Conservation (phyloP, 306 rosid genomes). For the Malus sylvestris region DNA sequence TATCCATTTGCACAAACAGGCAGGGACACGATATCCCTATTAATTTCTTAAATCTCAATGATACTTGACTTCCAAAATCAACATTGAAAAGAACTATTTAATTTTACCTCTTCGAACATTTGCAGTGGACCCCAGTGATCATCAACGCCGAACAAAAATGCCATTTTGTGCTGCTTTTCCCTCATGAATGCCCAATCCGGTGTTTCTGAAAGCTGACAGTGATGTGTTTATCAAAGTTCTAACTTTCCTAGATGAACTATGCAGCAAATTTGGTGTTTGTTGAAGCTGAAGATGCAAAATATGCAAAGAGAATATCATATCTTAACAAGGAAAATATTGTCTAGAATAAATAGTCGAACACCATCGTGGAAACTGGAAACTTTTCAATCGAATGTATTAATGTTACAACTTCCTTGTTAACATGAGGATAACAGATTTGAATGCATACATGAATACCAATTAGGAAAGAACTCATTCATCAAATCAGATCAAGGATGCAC, state of each 20-base stretch:
- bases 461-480: not conserved
- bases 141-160: slow-evolving; percentile 66
- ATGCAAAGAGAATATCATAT: not conserved
- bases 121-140: slow-evolving; percentile 97
- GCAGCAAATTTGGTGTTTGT: not conserved
- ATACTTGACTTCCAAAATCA: not conserved
- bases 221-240: slow-evolving; percentile 12
- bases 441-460: not conserved
- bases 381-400: no score
- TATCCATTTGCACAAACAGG: not conserved
- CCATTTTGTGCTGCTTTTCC: slow-evolving; percentile 48
- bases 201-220: slow-evolving; percentile 62
- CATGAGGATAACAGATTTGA: no score
- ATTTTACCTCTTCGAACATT: slow-evolving; percentile 71
- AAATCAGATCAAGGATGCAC: not conserved
- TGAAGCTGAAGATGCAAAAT: not conserved
- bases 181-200: slow-evolving; percentile 81
- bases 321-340: not conserved
- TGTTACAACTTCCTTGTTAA: not conserved
- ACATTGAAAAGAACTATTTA: not conserved
- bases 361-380: not conserved
- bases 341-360: not conserved
- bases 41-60: not conserved
- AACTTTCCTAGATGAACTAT: not conserved
- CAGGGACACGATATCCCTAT: not conserved